Evolutionary conservation across 306 rosid genomes (phyloP).

Genomic region (Sicyos edulis): DNA sequence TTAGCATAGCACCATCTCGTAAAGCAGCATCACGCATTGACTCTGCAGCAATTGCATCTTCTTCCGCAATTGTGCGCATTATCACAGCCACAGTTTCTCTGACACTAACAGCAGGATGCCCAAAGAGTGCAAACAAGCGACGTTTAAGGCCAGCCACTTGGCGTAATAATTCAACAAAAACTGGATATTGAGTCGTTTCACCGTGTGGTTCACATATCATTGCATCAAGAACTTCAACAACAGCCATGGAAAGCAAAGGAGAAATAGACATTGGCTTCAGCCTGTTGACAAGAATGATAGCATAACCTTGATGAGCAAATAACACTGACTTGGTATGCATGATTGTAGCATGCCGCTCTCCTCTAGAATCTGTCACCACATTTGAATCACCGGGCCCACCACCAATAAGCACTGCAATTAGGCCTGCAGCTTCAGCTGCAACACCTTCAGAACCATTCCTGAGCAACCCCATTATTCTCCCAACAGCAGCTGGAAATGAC

Average conservation of each 20-base stretch:
- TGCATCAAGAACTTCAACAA: constrained; percentile 97
- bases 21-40: constrained; percentile 99
- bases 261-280: constrained; percentile 90
- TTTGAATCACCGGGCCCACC: constrained; percentile 89
- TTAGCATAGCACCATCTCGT: constrained; percentile 93
- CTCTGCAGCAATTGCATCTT: constrained; percentile 99
- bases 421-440: constrained; percentile 93
- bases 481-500: constrained; percentile 99
- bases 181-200: constrained; percentile 88
- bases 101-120: constrained; percentile 97
- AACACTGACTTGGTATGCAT: constrained; percentile 96
- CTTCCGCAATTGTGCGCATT: constrained; percentile 98
- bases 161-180: constrained; percentile 91
- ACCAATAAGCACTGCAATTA: constrained; percentile 88
- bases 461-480: constrained; percentile 95
- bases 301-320: constrained; percentile 72
- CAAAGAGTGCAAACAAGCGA: constrained; percentile 93
- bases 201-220: constrained; percentile 98
- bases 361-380: constrained; percentile 67
- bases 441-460: constrained; percentile 98
- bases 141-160: constrained; percentile 99
- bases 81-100: constrained; percentile 94
- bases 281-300: constrained; percentile 80
- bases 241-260: constrained; percentile 85
- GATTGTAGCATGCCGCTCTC: constrained; percentile 91